Evolutionary conservation across 139 green algal genomes (phyloP), one percentile per base, ranked within the genome.

Genomic region (Gonium pectorale): DNA sequence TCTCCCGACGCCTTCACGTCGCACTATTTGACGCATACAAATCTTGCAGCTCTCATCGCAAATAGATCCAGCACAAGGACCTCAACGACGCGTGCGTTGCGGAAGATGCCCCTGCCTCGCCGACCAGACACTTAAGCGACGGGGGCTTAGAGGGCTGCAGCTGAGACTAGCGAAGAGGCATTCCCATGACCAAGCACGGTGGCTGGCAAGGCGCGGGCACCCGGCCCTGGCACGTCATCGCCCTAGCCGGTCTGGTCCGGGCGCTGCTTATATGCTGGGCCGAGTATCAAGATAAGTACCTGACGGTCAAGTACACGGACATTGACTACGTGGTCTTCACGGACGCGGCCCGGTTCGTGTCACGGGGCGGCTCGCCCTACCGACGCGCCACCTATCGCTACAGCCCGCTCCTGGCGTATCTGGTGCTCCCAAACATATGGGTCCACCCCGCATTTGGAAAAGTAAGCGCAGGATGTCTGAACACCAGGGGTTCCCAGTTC

Each of bases 231-330:
- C 77, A 73, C 29, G 62, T 83, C 9, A 5, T 83, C 0, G 31
- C 22, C 43, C 60, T 83, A 0, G 77, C 77, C 15, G 77, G 54
- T 13, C 2, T 87, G 22, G 62, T 73, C 6, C 77, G 60, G 21
- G 43, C 43, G 9, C 31, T 1, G 24, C 64, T 88, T 1, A 37
- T 96, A 17, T 81, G 95, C 13, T 95, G 87, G 56, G 91, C 92
- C 31, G 43, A 83, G n/a, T 91, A 90, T 71, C 95, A 98, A 86
- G 95, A 98, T 86, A 62, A 43, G 0, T 26, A 90, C 9, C 63
- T 92, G 5, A 9, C 86, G 0, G 94, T 98, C 17, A 94, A 93
- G 51, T 99, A 98, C 87, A 99, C 97, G 0, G 96, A 98, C 73
- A 95, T 98, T 21, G 96, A 98, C 83, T 98, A 98, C 72, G 56